These are phyloP conservation scores for Tulasnella sp. DNA, from an alignment of 768 basidiomycete species.

Conservation along the genomic window DNA sequence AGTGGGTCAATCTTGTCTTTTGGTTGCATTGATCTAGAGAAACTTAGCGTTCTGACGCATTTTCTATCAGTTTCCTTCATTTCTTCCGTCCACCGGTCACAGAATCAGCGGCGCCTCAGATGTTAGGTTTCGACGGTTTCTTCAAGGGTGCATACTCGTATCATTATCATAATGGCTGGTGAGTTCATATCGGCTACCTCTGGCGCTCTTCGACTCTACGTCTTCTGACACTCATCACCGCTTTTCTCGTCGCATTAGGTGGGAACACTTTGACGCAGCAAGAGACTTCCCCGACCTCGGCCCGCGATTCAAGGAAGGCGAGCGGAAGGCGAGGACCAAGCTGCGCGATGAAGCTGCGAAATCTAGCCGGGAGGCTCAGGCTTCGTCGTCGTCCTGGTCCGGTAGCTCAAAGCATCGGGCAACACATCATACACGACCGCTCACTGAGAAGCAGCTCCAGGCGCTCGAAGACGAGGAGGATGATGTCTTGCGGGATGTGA, in stretches of 20 bases:
- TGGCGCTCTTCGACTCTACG: neutral
- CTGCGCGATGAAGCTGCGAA: slow-evolving; percentile 22
- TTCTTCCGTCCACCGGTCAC: slow-evolving; percentile 75
- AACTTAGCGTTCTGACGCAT: neutral
- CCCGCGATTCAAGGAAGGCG: slow-evolving; percentile 60
- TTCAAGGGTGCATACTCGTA: slow-evolving; percentile 94
- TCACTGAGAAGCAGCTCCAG: neutral
- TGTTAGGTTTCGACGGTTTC: slow-evolving; percentile 88
- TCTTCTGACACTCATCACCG: neutral
- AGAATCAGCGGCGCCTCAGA: slow-evolving; percentile 71
- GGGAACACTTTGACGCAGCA: slow-evolving; percentile 86
- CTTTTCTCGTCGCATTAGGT: slow-evolving; percentile 44
- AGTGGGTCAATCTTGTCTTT: slow-evolving; percentile 36
- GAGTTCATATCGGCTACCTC: slow-evolving; percentile 21
- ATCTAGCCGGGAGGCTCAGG: slow-evolving; percentile 20
- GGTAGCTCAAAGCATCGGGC: slow-evolving; percentile 3
- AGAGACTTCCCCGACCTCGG: slow-evolving; percentile 98
- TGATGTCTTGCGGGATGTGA: slow-evolving; percentile 50
- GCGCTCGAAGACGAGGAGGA: slow-evolving; percentile 16
- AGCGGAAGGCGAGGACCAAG: slow-evolving; percentile 47
- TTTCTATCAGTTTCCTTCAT: slow-evolving; percentile 56
- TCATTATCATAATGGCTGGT: slow-evolving; percentile 95
- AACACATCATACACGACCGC: neutral
- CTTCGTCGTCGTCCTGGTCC: slow-evolving; percentile 23
- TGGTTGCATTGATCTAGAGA: neutral